Conservation (phyloP, 2,329 filamentous ascomycete species). For the Cladobotryum mycophilum region DNA sequence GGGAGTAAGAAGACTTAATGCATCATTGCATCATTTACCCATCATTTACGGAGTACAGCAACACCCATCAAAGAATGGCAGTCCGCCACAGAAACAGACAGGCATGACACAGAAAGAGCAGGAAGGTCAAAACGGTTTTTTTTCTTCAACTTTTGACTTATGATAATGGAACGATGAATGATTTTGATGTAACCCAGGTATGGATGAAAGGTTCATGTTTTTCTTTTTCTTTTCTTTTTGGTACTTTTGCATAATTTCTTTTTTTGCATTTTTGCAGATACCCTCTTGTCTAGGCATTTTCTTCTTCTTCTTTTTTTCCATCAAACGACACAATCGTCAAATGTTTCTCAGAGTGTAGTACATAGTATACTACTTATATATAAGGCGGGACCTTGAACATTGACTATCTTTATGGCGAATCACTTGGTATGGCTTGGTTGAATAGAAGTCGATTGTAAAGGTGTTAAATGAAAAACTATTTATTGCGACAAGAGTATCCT, state of each 20-base stretch:
- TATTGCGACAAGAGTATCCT: not conserved
- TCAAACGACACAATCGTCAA: no score
- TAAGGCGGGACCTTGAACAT: not conserved
- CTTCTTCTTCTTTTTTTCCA: no score
- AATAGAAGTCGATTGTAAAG: not conserved
- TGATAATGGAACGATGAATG: not conserved
- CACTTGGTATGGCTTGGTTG: no score
- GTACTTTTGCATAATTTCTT: constrained; percentile 4
- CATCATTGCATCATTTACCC: no score
- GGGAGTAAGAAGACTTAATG: not conserved
- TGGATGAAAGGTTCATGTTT: not conserved
- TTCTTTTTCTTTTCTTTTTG: constrained; percentile 10
- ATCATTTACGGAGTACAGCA: not conserved
- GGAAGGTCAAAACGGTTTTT: not conserved
- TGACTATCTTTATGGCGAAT: no score
- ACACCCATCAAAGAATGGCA: not conserved
- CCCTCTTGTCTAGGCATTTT: constrained; percentile 13
- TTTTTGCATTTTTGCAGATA: constrained; percentile 17
- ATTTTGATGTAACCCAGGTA: not conserved
- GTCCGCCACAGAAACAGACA: not conserved
- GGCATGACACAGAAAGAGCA: not conserved
- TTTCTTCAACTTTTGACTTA: not conserved
- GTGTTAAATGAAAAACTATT: not conserved
- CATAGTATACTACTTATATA: constrained; percentile 1
- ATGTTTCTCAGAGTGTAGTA: constrained; percentile 1